A percentile compares a stretch with the other conserved stretches of the same genome.
Conservation (phyloP, 306 rosid genomes). For the Gillenia trifoliata region DNA sequence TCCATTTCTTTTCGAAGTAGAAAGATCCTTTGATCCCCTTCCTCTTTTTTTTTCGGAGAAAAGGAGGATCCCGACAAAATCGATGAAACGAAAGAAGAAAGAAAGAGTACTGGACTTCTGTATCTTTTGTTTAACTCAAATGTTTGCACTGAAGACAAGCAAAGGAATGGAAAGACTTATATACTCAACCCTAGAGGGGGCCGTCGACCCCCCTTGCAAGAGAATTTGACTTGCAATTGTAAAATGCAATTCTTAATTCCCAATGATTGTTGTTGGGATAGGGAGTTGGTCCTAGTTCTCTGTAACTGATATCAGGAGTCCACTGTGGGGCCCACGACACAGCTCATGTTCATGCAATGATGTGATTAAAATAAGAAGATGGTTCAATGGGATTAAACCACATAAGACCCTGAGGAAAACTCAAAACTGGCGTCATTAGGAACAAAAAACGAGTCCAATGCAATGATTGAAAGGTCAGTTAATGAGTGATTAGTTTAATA, state of each 20-base stretch:
- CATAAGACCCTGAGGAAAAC: conserved; percentile 10
- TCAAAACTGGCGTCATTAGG: not conserved
- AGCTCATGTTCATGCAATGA: conserved; percentile 53
- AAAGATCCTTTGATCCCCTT: no score
- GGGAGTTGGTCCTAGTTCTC: conserved; percentile 42
- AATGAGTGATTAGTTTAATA: conserved; percentile 15
- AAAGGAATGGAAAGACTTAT: conserved; percentile 20
- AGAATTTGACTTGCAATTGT: conserved; percentile 48
- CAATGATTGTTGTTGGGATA: conserved; percentile 34
- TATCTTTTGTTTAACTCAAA: conserved; percentile 12
- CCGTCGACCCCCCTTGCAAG: not conserved
- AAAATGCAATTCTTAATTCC: conserved; percentile 23
- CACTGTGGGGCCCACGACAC: conserved; percentile 40
- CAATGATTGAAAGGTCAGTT: conserved; percentile 40
- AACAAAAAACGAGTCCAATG: conserved; percentile 17
- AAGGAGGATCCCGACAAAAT: not conserved
- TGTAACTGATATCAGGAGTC: conserved; percentile 61
- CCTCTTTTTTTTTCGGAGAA: not conserved
- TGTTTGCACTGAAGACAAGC: conserved; percentile 26
- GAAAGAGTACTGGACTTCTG: not conserved
- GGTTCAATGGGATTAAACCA: conserved; percentile 25
- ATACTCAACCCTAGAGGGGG: conserved; percentile 20
- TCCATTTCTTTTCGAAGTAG: conserved; percentile 44
- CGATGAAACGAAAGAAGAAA: not conserved
- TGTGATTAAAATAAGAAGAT: conserved; percentile 31